Evolutionary conservation across 164 flowering plant genomes (phyloP).

Genomic region (Houttuynia cordata): DNA sequence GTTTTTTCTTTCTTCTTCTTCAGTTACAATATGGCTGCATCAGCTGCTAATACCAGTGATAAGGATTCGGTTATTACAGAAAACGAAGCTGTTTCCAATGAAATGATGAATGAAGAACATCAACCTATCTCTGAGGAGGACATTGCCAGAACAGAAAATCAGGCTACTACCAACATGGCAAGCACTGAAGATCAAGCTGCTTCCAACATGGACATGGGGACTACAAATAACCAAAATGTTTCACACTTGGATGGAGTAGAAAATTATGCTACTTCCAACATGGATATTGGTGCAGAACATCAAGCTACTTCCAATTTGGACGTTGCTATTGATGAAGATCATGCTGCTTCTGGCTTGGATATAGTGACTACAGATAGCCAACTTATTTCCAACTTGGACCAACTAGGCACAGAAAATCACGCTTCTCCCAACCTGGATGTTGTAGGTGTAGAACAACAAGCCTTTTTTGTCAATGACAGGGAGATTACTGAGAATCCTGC

Average conservation of each 20-base stretch:
- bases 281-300: background rate
- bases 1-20: background rate
- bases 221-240: background rate
- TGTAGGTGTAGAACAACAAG: background rate
- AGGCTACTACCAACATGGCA: background rate
- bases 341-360: background rate
- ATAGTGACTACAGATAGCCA: background rate
- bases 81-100: background rate
- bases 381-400: background rate
- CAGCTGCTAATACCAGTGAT: background rate
- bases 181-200: background rate
- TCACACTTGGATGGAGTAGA: background rate
- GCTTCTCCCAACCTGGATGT: background rate
- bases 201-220: background rate
- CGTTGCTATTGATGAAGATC: background rate
- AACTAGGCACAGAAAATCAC: background rate
- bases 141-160: background rate
- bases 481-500: slow-evolving; percentile 24
- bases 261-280: background rate
- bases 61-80: background rate
- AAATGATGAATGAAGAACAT: background rate
- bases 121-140: background rate
- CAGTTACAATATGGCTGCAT: background rate
- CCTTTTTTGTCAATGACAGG: slow-evolving; percentile 7
- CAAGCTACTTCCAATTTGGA: background rate